These are phyloP conservation scores for Hypoxylon sp. DNA, from an alignment of 2,329 filamentous ascomycete species.

Conservation along the genomic window DNA sequence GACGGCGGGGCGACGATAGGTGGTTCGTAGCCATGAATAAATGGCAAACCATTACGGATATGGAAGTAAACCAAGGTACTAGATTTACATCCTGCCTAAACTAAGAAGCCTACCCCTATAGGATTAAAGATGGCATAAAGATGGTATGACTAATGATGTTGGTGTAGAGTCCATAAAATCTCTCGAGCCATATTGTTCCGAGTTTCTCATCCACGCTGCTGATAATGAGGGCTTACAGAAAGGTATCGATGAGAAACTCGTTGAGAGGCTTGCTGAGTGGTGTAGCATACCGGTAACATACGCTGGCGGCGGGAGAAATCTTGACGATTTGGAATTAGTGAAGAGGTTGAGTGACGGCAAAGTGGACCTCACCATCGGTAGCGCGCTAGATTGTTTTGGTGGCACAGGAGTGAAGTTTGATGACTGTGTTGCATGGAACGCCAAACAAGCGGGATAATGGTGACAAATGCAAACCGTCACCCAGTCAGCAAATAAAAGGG, in stretches of 20 bases:
- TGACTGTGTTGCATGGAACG: conserved; percentile 92
- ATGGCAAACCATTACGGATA: conserved; percentile 98
- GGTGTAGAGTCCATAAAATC: conserved; percentile 79
- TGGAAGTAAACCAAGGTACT: conserved; percentile 89
- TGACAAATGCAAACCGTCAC: not conserved
- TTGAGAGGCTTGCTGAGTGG: conserved; percentile 83
- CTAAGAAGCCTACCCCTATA: not conserved
- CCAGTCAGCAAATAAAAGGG: conserved; percentile 13
- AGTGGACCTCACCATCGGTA: conserved; percentile 95
- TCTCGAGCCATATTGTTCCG: conserved; percentile 92
- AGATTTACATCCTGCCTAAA: conserved; percentile 1
- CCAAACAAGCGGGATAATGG: conserved; percentile 55
- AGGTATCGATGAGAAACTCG: conserved; percentile 90
- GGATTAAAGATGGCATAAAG: not conserved
- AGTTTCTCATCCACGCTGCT: conserved; percentile 97
- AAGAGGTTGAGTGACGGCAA: conserved; percentile 82
- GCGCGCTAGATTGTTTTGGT: conserved; percentile 95
- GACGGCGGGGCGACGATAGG: conserved; percentile 75
- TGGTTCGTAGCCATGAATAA: conserved; percentile 99
- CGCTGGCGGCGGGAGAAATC: conserved; percentile 88
- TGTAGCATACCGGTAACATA: conserved; percentile 95
- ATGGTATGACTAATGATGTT: conserved; percentile 14
- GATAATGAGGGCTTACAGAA: conserved; percentile 95
- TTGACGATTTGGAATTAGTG: conserved; percentile 87
- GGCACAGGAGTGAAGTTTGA: conserved; percentile 88